Conservation (phyloP, 192 early-diverging fungal species). For the Linnemannia zychae region DNA sequence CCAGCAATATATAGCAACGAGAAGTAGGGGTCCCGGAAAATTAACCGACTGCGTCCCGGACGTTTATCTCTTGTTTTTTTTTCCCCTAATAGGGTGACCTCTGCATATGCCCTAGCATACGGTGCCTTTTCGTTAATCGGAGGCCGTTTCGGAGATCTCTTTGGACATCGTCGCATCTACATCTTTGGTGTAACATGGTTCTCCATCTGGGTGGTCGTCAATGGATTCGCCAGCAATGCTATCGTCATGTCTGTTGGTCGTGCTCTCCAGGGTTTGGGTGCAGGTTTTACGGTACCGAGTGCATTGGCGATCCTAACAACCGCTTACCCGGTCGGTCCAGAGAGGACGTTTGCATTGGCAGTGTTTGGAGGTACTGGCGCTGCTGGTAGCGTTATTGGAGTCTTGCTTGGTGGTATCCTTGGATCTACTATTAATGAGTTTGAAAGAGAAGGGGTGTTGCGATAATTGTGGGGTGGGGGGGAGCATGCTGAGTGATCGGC, state of each 20-base stretch:
- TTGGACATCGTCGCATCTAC: conserved; percentile 28
- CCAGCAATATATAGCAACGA: not conserved
- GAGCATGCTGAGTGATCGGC: too few relatives aligned
- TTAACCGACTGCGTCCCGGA: not conserved
- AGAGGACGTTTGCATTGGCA: conserved; percentile 19
- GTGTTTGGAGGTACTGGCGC: conserved; percentile 30
- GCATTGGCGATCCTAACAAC: conserved; percentile 30
- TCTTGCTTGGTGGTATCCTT: conserved; percentile 30
- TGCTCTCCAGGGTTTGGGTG: conserved; percentile 31
- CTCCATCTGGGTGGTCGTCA: conserved; percentile 15
- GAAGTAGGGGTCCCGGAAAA: not conserved
- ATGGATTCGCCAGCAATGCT: conserved; percentile 24
- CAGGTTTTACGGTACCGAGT: conserved; percentile 35
- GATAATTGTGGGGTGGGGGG: too few relatives aligned
- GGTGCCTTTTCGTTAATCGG: conserved; percentile 29
- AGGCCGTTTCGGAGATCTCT: conserved; percentile 28
- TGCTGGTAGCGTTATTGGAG: conserved; percentile 21
- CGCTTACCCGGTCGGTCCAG: conserved; percentile 14
- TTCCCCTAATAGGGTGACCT: conserved; percentile 2
- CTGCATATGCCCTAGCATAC: conserved; percentile 35
- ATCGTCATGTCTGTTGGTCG: conserved; percentile 27
- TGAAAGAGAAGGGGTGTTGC: not conserved
- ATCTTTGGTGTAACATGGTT: conserved; percentile 21
- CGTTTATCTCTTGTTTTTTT: not conserved
- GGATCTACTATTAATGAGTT: conserved; percentile 18